These are phyloP conservation scores for Hyaloscypha finlandica DNA, from an alignment of 495 filamentous ascomycete genomes.

Conservation along the genomic window DNA sequence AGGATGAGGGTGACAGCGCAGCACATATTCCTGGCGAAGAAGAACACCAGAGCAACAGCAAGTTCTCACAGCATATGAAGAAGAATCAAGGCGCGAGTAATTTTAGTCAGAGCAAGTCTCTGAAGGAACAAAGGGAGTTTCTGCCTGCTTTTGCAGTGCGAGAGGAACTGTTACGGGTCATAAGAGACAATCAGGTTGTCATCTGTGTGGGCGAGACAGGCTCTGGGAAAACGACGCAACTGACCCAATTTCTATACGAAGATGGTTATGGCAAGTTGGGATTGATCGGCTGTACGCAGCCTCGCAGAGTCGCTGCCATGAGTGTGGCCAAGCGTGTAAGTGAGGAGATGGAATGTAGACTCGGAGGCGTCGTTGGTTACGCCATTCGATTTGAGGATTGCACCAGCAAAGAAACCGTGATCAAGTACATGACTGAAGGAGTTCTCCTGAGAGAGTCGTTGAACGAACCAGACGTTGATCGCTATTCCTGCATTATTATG, in stretches of 20 bases:
- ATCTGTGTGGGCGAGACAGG: slow-evolving; percentile 97
- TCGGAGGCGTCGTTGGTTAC: slow-evolving; percentile 89
- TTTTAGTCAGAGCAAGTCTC: slow-evolving; percentile 89
- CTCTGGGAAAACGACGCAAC: slow-evolving; percentile 94
- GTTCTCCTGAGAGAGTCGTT: slow-evolving; percentile 92
- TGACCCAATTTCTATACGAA: slow-evolving; percentile 94
- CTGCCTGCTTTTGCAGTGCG: slow-evolving; percentile 96
- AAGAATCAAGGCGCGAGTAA: slow-evolving; percentile 85
- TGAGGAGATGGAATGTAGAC: slow-evolving; percentile 97
- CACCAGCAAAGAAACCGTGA: slow-evolving; percentile 88
- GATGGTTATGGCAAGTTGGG: slow-evolving; percentile 86
- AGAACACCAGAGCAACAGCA: slow-evolving; percentile 64
- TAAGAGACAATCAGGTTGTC: slow-evolving; percentile 95
- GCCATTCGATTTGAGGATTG: slow-evolving; percentile 99
- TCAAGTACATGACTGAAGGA: slow-evolving; percentile 99
- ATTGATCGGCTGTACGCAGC: slow-evolving; percentile 95
- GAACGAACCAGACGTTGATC: slow-evolving; percentile 87
- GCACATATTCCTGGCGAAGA: slow-evolving; percentile 75
- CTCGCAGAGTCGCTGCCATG: slow-evolving; percentile 95
- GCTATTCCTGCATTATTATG: slow-evolving; percentile 99
- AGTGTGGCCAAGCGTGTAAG: slow-evolving; percentile 97
- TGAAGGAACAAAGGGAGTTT: slow-evolving; percentile 90
- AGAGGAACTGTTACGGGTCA: slow-evolving; percentile 91
- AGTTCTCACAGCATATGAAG: slow-evolving; percentile 90
- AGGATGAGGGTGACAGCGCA: slow-evolving; percentile 91